A percentile compares a stretch with the other conserved stretches of the same genome.
Evolutionary conservation across 2,329 filamentous ascomycete species (phyloP).

Genomic region (Neophaeococcomyces mojaviensis): DNA sequence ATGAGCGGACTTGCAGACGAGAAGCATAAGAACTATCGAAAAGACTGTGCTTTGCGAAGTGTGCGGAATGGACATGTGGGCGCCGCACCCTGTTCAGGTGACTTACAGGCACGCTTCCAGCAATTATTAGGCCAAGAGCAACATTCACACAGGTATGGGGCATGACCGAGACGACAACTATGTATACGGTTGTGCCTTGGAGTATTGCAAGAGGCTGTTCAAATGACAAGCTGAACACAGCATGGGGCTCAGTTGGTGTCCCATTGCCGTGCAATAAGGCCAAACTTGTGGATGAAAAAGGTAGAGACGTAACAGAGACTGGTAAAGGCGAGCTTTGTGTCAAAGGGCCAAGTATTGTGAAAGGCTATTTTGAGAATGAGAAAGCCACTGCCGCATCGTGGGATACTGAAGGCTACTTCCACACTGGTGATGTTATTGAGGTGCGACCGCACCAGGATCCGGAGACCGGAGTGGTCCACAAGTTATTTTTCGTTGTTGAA

Average conservation of each 20-base stretch:
- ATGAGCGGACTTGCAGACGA: constrained; percentile 14
- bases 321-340: constrained; percentile 41
- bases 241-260: constrained; percentile 39
- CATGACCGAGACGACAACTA: constrained; percentile 46
- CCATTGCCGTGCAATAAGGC: constrained; percentile 29
- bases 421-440: constrained; percentile 49
- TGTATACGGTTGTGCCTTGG: constrained; percentile 41
- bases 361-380: constrained; percentile 31
- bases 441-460: constrained; percentile 38
- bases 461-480: constrained; percentile 34
- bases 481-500: constrained; percentile 64
- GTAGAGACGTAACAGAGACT: constrained; percentile 46
- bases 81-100: constrained; percentile 42
- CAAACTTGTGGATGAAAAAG: constrained; percentile 49
- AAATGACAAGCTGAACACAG: constrained; percentile 32
- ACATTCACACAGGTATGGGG: constrained; percentile 46
- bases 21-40: constrained; percentile 20
- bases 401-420: constrained; percentile 47
- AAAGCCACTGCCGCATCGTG: constrained; percentile 25
- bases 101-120: constrained; percentile 34
- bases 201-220: constrained; percentile 21
- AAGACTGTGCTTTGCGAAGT: constrained; percentile 26
- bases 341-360: constrained; percentile 30
- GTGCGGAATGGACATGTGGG: constrained; percentile 40
- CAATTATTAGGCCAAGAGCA: constrained; percentile 35